Base-by-base conservation (phyloP, 1,284 basidiomycete genomes). In the Leccinum pachyderme region DNA sequence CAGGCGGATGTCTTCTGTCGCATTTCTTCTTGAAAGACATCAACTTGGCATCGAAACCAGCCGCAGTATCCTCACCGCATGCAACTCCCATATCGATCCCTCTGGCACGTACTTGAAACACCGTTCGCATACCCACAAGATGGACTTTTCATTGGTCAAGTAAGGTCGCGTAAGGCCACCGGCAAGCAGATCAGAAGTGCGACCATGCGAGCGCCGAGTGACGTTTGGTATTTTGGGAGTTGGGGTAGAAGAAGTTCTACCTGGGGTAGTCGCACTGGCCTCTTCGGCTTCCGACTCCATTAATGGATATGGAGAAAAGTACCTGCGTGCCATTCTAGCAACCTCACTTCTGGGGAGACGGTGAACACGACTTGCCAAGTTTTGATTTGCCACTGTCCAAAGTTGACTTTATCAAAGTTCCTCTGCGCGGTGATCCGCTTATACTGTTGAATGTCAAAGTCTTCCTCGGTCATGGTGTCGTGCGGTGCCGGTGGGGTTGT, bases 21-120 rank as follows among this genome's bases (percentile, higher is more conserved):
- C 96, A 98, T 45, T 76, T 78, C 68, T 82, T 87, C 89, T 94
- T 71, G 25, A 52, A 48, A 29, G 24, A 22, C n/a, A 45, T 57
- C 11, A 55, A 54, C 24, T 24, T 35, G 35, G 39, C 31, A 13
- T 28, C 45, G 2, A 32, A 28, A 55, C 45, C 43, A 56, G 59
- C 49, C 47, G 48, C 12, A 24, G 27, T 32, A 52, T 22, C 75
- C 86, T 65, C 61, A 92, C 91, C 52, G 78, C 77, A 70, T 97
- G 94, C 47, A 82, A 64, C 58, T 91, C 87, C 82, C 89, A 93
- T 22, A 78, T 75, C 2, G 76, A 73, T 18, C 83, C 81, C 41
- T 93, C 87, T 2, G 83, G 76, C 88, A 95, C 93, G 72, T 98
- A 99, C 74, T 97, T 98, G 85, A 98, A 97, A 75, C 96, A 99